phyloP scores from a whole-genome alignment of 176 grass and related monocot genomes.

The Aegilops tauschii region DNA sequence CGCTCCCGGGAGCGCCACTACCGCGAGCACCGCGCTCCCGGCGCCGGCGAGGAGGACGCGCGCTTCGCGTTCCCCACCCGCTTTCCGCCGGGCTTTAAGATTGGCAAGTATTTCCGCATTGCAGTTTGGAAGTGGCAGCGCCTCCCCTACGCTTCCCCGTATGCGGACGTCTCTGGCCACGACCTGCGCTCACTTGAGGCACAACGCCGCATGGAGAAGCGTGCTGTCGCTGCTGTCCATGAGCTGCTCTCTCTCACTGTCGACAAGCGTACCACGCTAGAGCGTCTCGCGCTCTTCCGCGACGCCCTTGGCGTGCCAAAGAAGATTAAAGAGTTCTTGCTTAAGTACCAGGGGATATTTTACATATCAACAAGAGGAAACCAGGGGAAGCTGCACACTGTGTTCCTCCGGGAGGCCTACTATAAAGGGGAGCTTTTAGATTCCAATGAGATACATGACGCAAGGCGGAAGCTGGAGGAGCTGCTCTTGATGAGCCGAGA shows the following conservation, averaged over 20 bases:
- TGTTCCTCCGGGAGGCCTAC: constrained; percentile 83
- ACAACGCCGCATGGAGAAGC: constrained; percentile 76
- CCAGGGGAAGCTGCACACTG: constrained; percentile 75
- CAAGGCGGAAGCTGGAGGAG: constrained; percentile 60
- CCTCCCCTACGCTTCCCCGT: constrained; percentile 83
- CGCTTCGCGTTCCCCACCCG: constrained; percentile 78
- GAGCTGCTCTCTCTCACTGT: constrained; percentile 68
- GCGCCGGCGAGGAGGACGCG: constrained; percentile 58
- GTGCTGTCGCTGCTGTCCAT: constrained; percentile 65
- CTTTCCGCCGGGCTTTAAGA: constrained; percentile 94
- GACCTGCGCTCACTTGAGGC: constrained; percentile 90
- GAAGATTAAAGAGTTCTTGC: constrained; percentile 90
- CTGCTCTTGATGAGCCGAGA: constrained; percentile 61
- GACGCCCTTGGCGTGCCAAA: constrained; percentile 74
- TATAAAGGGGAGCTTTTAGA: constrained; percentile 66
- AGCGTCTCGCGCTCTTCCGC: constrained; percentile 75
- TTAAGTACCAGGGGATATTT: constrained; percentile 87
- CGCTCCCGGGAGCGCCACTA: constrained; percentile 68
- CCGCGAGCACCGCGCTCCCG: constrained; percentile 48
- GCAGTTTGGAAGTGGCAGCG: constrained; percentile 94
- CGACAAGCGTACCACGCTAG: constrained; percentile 73
- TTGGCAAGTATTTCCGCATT: constrained; percentile 86
- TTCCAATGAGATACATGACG: constrained; percentile 54
- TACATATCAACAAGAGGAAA: constrained; percentile 88
- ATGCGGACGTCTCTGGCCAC: constrained; percentile 72